Base-by-base conservation (phyloP, 2,329 filamentous ascomycete species). In the Onygenales sp. region DNA sequence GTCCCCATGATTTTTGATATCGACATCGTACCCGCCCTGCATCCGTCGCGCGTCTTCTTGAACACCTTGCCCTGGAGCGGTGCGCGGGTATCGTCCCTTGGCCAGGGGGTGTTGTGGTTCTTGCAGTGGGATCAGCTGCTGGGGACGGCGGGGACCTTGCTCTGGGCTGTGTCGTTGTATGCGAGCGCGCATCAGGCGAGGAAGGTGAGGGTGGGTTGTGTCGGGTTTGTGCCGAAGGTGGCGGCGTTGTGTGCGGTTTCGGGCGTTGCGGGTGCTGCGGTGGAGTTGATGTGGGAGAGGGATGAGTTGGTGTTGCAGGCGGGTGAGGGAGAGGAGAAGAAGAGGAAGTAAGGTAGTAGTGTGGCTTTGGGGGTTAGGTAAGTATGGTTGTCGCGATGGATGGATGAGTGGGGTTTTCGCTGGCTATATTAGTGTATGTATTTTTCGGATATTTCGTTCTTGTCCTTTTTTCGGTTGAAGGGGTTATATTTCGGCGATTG, bases 51-150 rank as follows among this genome's bases (percentile, higher is more conserved):
- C 27, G 67, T 77, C 2, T 75, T 73, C 49, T 56, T 66, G 13
- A 67, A 72, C 4, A 65, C 66, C 2, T 70, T 70, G 58, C 61
- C 63, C 2, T 51, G 57, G 58, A 58, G 63, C 31, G 55, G 62
- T 6, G 44, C 62, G 32, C 55, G 61, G 37, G 63, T 70, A n/a
- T 56, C 63, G 14, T 63, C 59, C 6, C 51, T 77, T 10, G 67
- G 69, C 10, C 65, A 71, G 17, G 73, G 76, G 0, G 68, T 71
- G 8, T 68, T 74, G 39, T 66, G 64, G 40, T 75, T 79, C 56
- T 57, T 80, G 33, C 70, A 76, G 37, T 79, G 75, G 71, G 77
- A 80, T 58, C 63, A 76, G 9, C 60, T 74, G 44, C 67, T 74
- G 34, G 74, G 73, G 1, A 70, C 70, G 0, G 54, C 60, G 0